phyloP scores from a whole-genome alignment of 768 basidiomycete species.

The Flagelloscypha sp. region DNA sequence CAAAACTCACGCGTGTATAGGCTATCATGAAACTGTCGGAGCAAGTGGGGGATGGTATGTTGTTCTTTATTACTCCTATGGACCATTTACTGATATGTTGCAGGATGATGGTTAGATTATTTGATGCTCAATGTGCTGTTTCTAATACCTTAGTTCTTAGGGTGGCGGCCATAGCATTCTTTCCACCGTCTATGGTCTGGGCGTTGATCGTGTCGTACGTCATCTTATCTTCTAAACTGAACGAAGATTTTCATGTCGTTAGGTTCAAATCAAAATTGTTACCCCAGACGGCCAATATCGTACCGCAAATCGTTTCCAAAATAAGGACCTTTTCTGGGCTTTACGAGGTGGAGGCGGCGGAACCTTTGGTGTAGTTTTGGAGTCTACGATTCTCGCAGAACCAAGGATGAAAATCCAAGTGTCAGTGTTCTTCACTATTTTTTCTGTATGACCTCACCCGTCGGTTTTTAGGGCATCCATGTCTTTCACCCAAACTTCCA shows the following conservation, averaged over 20 bases:
- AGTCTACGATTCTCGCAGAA: slow-evolving; percentile 12
- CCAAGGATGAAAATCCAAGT: slow-evolving; percentile 10
- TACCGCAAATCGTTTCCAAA: slow-evolving; percentile 23
- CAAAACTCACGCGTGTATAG: no score
- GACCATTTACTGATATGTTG: no score
- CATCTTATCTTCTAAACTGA: background rate
- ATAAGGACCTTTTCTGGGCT: slow-evolving; percentile 28
- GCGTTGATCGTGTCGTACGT: slow-evolving; percentile 21
- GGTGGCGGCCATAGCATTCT: no score
- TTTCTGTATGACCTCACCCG: background rate
- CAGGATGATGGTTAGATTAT: no score
- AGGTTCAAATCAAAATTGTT: slow-evolving; percentile 25
- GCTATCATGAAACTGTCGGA: slow-evolving; percentile 19
- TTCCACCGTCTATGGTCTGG: no score
- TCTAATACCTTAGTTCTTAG: no score
- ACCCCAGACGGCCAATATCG: slow-evolving; percentile 26
- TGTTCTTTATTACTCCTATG: slow-evolving; percentile 4
- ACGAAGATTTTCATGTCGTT: background rate
- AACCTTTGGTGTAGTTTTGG: slow-evolving; percentile 25
- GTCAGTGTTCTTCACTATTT: slow-evolving; percentile 2
- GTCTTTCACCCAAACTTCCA: slow-evolving; percentile 14
- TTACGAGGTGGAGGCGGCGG: slow-evolving; percentile 26
- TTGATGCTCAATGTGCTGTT: no score
- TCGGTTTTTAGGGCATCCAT: slow-evolving; percentile 17
- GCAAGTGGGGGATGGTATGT: slow-evolving; percentile 23